Percentiles rank a stretch among this genome's conserved stretches.
Evolutionary conservation across 305 asterid genomes (phyloP).

Genomic region (Solanum hybrid): DNA sequence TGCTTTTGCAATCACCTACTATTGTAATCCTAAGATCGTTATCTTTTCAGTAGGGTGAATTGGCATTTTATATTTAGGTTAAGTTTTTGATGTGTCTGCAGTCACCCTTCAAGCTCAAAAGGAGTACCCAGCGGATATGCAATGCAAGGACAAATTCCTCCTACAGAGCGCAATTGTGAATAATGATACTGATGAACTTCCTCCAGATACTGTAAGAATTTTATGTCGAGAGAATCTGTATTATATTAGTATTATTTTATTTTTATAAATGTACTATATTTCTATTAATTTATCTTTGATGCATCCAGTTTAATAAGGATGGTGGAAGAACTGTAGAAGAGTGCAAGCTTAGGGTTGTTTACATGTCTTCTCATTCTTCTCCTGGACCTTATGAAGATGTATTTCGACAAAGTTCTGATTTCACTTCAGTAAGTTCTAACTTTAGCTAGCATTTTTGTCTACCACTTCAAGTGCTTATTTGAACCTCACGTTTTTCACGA

Average conservation of each 20-base stretch:
- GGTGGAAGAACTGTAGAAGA: conserved; percentile 46
- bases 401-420: conserved; percentile 16
- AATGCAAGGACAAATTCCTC: conserved; percentile 74
- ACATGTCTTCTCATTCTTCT: conserved; percentile 29
- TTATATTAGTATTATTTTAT: not conserved
- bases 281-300: not conserved
- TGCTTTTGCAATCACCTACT: not conserved
- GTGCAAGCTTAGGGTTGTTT: conserved; percentile 65
- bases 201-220: conserved; percentile 47
- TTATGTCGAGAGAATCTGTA: not conserved
- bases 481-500: not conserved
- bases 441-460: not conserved
- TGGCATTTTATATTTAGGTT: not conserved
- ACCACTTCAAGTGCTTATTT: not conserved
- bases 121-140: conserved; percentile 73
- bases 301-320: conserved; percentile 56
- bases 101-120: conserved; percentile 80
- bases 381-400: conserved; percentile 24
- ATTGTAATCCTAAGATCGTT: not conserved
- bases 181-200: conserved; percentile 53
- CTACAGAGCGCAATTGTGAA: conserved; percentile 54
- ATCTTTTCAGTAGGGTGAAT: not conserved
- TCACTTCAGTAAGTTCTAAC: conserved; percentile 29
- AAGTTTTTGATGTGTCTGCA: conserved; percentile 20
- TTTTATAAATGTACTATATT: not conserved